Evolutionary conservation across 2,329 filamentous ascomycete genomes (phyloP).

Genomic region (Trichothecium sympodiale): DNA sequence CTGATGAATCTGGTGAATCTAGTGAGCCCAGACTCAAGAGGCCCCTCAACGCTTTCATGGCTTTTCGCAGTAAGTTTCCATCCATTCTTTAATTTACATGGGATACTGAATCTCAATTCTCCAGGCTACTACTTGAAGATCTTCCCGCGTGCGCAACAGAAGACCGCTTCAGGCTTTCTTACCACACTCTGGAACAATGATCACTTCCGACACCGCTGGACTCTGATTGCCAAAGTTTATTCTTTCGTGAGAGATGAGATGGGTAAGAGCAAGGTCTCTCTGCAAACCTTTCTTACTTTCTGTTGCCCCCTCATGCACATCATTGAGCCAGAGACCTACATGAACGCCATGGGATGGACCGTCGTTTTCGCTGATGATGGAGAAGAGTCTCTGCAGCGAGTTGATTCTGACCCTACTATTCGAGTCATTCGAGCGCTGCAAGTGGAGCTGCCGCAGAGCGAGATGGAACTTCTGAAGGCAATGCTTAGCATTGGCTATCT

Average conservation of each 20-base stretch:
- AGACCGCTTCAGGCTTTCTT: slow-evolving; percentile 38
- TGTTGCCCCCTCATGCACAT: slow-evolving; percentile 35
- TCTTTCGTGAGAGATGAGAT: slow-evolving; percentile 39
- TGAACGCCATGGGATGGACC: slow-evolving; percentile 33
- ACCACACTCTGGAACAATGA: slow-evolving; percentile 38
- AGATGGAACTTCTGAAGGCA: slow-evolving; percentile 15
- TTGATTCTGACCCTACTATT: slow-evolving; percentile 3
- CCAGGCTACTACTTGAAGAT: slow-evolving; percentile 34
- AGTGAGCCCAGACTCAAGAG: slow-evolving; percentile 1
- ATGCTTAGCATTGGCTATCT: slow-evolving; percentile 15
- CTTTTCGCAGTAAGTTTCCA: slow-evolving; percentile 17
- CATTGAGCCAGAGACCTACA: slow-evolving; percentile 31
- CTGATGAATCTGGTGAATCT: background rate
- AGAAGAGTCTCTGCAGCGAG: slow-evolving; percentile 8
- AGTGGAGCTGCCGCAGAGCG: slow-evolving; percentile 13
- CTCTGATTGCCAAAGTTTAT: slow-evolving; percentile 42
- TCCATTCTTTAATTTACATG: background rate
- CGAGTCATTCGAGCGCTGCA: slow-evolving; percentile 2
- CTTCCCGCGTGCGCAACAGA: slow-evolving; percentile 36
- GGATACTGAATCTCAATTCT: slow-evolving; percentile 3
- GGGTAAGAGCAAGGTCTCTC: slow-evolving; percentile 31
- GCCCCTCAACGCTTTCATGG: slow-evolving; percentile 18
- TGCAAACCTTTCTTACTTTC: slow-evolving; percentile 34
- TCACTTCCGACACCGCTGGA: slow-evolving; percentile 38
- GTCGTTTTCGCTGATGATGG: slow-evolving; percentile 19